These are phyloP conservation scores for Ascochyta pisi DNA, from an alignment of 2,329 filamentous ascomycete species.

Conservation along the genomic window DNA sequence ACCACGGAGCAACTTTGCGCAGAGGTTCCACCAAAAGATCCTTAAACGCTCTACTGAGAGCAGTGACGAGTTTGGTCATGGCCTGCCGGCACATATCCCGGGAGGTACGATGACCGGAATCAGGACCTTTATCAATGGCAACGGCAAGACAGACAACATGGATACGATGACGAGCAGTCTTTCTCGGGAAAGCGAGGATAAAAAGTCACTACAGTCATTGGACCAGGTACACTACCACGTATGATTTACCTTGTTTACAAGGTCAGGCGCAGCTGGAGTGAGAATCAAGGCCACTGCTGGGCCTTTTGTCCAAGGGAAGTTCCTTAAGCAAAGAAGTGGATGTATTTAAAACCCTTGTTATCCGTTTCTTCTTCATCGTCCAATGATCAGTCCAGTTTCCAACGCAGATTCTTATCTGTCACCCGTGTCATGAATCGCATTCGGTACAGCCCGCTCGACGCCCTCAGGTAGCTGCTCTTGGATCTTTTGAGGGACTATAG, in stretches of 20 bases:
- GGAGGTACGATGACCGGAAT: background rate
- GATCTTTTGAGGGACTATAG: conserved; percentile 52
- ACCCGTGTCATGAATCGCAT: conserved; percentile 52
- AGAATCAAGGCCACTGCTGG: too few species aligned
- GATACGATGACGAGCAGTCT: too few species aligned
- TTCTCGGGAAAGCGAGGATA: too few species aligned
- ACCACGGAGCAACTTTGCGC: background rate
- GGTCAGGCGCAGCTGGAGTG: background rate
- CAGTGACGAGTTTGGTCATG: background rate
- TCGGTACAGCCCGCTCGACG: conserved; percentile 53
- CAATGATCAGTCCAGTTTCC: too few species aligned
- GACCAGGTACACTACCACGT: too few species aligned
- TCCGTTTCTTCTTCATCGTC: background rate
- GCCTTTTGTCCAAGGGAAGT: too few species aligned
- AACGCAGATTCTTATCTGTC: background rate
- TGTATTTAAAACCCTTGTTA: background rate
- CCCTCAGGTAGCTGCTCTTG: conserved; percentile 55
- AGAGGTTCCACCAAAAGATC: background rate
- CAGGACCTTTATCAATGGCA: background rate
- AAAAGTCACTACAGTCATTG: too few species aligned
- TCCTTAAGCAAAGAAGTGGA: background rate
- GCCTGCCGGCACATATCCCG: background rate
- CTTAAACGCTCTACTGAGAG: background rate
- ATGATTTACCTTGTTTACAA: too few species aligned
- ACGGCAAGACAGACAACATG: background rate